phyloP scores from a whole-genome alignment of 2,329 filamentous ascomycete species.

The Xylaria sp. region DNA sequence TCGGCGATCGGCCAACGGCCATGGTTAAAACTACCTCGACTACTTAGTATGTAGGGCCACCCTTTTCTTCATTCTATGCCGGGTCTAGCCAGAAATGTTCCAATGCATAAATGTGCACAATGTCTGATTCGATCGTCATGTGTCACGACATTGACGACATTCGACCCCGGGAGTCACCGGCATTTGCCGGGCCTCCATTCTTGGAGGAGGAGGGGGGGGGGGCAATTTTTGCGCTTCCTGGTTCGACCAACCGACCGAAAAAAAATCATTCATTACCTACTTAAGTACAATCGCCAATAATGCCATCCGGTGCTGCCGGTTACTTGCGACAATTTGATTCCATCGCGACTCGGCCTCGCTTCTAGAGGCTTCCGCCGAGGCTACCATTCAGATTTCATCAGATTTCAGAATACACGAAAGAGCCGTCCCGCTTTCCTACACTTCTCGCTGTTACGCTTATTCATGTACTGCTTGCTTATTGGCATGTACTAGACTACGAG shows the following conservation, averaged over 20 bases:
- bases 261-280: neutral
- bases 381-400: neutral
- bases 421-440: neutral
- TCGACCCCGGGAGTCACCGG: conserved; percentile 25
- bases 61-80: neutral
- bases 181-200: conserved; percentile 27
- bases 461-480: neutral
- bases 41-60: neutral
- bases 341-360: conserved; percentile 18
- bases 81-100: conserved; percentile 14
- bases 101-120: conserved; percentile 16
- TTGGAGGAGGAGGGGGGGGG: no score
- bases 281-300: neutral
- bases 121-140: conserved; percentile 35
- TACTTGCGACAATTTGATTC: conserved; percentile 2
- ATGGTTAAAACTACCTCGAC: neutral
- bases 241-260: neutral
- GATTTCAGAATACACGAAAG: no score
- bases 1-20: conserved; percentile 23
- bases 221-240: conserved; percentile 7
- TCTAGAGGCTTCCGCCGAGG: conserved; percentile 22
- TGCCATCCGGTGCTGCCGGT: conserved; percentile 29
- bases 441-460: neutral
- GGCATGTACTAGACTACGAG: neutral
- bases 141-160: conserved; percentile 34